Evolutionary conservation across 441 rosid genomes (phyloP), one percentile per base, ranked within the genome.

Genomic region (Lepidium campestre): DNA sequence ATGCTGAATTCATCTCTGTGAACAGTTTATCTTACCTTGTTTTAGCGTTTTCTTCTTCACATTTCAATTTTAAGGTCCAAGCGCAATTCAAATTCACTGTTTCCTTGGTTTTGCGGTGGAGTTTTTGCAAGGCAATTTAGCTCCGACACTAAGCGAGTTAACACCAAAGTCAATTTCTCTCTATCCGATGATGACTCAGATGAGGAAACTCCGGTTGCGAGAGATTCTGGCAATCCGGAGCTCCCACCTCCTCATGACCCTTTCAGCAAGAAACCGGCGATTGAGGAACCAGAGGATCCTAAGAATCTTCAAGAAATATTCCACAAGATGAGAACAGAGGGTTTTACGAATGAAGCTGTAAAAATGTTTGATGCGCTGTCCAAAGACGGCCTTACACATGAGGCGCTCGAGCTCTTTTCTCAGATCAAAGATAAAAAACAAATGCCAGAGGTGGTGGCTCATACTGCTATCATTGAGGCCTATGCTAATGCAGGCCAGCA

Each of bases 341-440:
- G 87, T 5, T 82, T 90, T 0, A 55, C 67, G 3, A 71, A 81
- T 57, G 69, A 80, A 57, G 97, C 94, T 40, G 82, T 82, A 68
- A 87, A 86, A 84, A 87, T 87, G 94, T 87, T 90, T 82, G 94
- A 90, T 73, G 86, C 75, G 1, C 80, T 87, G 85, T 87, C 97
- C 14, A 84, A 82, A 72, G 89, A 87, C 65, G 97, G 92, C 1
- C 80, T 78, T 22, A 83, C 86, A 10, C 93, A 88, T 62, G 89
- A 90, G 65, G 91, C 97, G 1, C 75, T 88, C 19, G 77, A 86
- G 70, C 88, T 90, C 53, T 86, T 88, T 75, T 25, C 83, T 6
- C 85, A 82, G 56, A 83, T 90, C 66, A 90, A 85, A 65, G 85
- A 90, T 55, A 78, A 81, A 25, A 82, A 83, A 2, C 83, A 82